Conservation (phyloP, 192 early-diverging fungal genomes). For the Dissophora globulifera region DNA sequence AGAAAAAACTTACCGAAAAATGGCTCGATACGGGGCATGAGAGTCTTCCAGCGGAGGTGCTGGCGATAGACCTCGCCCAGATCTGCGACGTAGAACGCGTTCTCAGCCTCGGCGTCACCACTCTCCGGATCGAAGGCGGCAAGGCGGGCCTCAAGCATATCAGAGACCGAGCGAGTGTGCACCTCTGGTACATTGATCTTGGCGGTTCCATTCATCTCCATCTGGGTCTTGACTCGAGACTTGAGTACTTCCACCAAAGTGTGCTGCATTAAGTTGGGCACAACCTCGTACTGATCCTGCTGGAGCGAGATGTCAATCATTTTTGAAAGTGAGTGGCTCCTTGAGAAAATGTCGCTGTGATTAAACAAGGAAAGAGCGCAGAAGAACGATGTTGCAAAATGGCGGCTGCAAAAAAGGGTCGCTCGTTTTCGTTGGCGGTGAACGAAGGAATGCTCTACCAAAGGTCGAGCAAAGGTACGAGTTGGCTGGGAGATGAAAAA, state of each 20-base stretch:
- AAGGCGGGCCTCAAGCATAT: constrained; percentile 37
- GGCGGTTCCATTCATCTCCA: neutral
- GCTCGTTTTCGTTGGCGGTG: too few relatives aligned
- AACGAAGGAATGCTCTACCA: too few relatives aligned
- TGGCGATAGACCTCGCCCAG: constrained; percentile 92
- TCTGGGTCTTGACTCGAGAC: constrained; percentile 16
- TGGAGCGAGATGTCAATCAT: constrained; percentile 51
- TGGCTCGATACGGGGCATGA: constrained; percentile 94
- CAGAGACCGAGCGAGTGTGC: constrained; percentile 6
- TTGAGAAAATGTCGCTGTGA: too few relatives aligned
- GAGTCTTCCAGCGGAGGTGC: constrained; percentile 81
- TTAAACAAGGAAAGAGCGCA: too few relatives aligned
- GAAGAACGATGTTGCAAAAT: too few relatives aligned
- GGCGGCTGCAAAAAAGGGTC: too few relatives aligned
- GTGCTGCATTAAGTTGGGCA: constrained; percentile 31
- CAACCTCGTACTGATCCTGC: constrained; percentile 37
- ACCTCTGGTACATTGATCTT: constrained; percentile 8
- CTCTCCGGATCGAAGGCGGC: constrained; percentile 41
- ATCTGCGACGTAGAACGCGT: constrained; percentile 96
- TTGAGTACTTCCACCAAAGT: constrained; percentile 35
- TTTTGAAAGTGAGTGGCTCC: neutral
- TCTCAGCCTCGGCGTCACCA: constrained; percentile 73
- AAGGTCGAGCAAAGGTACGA: too few relatives aligned
- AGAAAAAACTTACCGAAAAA: constrained; percentile 81
- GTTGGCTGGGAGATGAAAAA: too few relatives aligned